Base-by-base conservation (phyloP, 371 early-diverging fungal genomes). In the Syncephalis plumigaleata region DNA sequence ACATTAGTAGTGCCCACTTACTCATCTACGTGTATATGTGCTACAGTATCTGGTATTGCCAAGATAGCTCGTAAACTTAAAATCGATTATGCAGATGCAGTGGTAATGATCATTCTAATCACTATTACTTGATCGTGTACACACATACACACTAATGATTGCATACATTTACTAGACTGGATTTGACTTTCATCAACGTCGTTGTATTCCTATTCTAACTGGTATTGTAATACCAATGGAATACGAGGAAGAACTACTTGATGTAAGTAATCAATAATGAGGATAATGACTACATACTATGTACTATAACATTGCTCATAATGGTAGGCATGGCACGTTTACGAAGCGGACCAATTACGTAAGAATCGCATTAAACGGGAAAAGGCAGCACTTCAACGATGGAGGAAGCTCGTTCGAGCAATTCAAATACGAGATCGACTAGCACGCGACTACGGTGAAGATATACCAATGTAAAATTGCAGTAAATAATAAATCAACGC, bases 81-180 rank as follows among this genome's bases (percentile, higher is more conserved):
- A 1, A 71, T 92, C 16, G 87, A 88, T 48, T 87, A 66, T 58
- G 87, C 71, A 0, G 74, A 70, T 16, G 91, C 88, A 1, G 81
- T 89, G 46, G 84, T 82, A 62, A 53, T 64, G 49, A 18, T 21
- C n/a, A n/a, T n/a, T n/a, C 47, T 16, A 3, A 44, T 42, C 18
- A 36, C 39, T 15, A n/a, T 42, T 44, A 17, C 5, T 9, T 24
- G 31, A 9, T 57, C 25, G 1, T 16, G 24, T 1, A 27, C 9
- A 13, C 18, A 9, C 13, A 15, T 5, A 48, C 17, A 26, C 16
- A 22, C 11, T 20, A 37, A 23, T 51, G 58, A 49, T 46, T 20
- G 48, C 16, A n/a, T 39, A 5, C 11, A 45, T 24, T 45, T 40
- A 38, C 21, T 42, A 74, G 75, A 56, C 67, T 46, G 81, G 78